Evolutionary conservation across 1,139 yeast species (phyloP).

Genomic region (Kodamaea ohmeri): DNA sequence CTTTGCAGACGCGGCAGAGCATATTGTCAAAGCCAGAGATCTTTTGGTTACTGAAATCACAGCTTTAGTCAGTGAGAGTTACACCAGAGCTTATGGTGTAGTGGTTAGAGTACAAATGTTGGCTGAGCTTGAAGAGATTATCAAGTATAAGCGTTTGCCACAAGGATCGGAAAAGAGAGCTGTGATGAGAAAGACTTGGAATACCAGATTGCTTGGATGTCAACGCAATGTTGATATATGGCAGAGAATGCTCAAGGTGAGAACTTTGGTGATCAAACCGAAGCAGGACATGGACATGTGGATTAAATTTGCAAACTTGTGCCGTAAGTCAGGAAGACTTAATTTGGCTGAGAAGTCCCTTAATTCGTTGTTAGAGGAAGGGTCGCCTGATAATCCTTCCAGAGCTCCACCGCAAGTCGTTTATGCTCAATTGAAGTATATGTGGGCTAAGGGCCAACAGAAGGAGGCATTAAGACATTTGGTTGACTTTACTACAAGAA

Average conservation of each 20-base stretch:
- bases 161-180: slow-evolving; percentile 75
- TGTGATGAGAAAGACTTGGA: slow-evolving; percentile 90
- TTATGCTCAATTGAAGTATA: slow-evolving; percentile 91
- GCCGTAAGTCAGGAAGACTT: slow-evolving; percentile 89
- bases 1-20: slow-evolving; percentile 75
- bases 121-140: slow-evolving; percentile 94
- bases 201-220: slow-evolving; percentile 85
- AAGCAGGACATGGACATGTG: slow-evolving; percentile 97
- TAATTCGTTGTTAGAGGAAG: slow-evolving; percentile 67
- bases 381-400: slow-evolving; percentile 59
- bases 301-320: slow-evolving; percentile 95
- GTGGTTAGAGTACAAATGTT: slow-evolving; percentile 96
- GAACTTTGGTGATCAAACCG: slow-evolving; percentile 91
- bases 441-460: slow-evolving; percentile 95
- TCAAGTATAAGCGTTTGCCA: slow-evolving; percentile 80
- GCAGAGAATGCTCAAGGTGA: slow-evolving; percentile 92
- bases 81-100: slow-evolving; percentile 94
- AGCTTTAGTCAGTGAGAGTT: slow-evolving; percentile 92
- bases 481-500: slow-evolving; percentile 84
- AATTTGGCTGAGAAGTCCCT: slow-evolving; percentile 92
- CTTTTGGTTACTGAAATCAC: slow-evolving; percentile 89
- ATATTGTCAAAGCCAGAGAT: slow-evolving; percentile 82
- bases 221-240: slow-evolving; percentile 97
- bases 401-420: slow-evolving; percentile 95
- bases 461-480: slow-evolving; percentile 82